A percentile compares a stretch with the other conserved stretches of the same genome.
Evolutionary conservation across 2,329 filamentous ascomycete genomes (phyloP).

Genomic region (Botrytis tulipae): DNA sequence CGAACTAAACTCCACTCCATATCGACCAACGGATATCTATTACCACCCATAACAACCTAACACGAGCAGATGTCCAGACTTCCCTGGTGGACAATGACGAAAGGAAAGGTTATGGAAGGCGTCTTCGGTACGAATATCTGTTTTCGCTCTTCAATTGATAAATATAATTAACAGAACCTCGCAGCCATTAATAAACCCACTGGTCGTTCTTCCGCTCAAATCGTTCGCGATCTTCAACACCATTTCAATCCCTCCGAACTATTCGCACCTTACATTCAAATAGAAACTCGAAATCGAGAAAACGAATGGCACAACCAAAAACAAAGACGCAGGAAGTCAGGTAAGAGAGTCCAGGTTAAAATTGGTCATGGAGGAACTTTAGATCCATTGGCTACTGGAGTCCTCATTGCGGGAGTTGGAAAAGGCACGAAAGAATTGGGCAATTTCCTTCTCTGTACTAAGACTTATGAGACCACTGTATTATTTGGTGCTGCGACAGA

Average conservation of each 20-base stretch:
- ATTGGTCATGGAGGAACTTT: constrained; percentile 95
- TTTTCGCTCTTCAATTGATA: background rate
- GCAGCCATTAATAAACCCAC: constrained; percentile 90
- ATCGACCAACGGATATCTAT: background rate
- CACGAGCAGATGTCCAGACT: constrained; percentile 27
- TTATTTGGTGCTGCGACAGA: constrained; percentile 92
- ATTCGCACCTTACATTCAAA: constrained; percentile 74
- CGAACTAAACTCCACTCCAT: background rate
- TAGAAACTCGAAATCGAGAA: constrained; percentile 55
- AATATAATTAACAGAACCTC: constrained; percentile 20
- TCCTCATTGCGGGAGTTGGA: constrained; percentile 85
- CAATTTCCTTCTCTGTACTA: constrained; percentile 82
- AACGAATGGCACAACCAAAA: constrained; percentile 59
- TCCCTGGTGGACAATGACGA: constrained; percentile 35
- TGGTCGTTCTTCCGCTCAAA: constrained; percentile 83
- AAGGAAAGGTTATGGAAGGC: constrained; percentile 56
- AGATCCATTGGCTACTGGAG: constrained; percentile 89
- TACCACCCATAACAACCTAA: background rate
- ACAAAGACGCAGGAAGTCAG: constrained; percentile 51
- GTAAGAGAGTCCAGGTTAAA: constrained; percentile 71
- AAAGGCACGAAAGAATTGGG: constrained; percentile 80
- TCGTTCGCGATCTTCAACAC: constrained; percentile 81
- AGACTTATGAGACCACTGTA: constrained; percentile 86
- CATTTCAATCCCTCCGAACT: constrained; percentile 77
- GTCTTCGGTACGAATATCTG: constrained; percentile 52